These are phyloP conservation scores for Phylloporus gajari DNA, from an alignment of 1,284 basidiomycete genomes.

Conservation along the genomic window DNA sequence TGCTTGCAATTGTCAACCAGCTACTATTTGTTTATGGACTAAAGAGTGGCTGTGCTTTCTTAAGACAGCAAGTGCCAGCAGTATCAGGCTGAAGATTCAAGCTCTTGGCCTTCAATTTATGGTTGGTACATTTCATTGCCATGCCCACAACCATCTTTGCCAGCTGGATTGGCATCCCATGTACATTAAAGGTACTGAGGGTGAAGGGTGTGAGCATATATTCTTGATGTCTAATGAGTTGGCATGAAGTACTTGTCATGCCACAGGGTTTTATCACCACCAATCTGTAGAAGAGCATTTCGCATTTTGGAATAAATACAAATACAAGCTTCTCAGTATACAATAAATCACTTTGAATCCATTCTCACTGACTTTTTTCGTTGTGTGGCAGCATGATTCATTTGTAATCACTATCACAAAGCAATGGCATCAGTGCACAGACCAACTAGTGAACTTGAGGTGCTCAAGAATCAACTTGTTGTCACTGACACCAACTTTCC, in stretches of 20 bases:
- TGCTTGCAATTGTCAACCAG: constrained; percentile 4
- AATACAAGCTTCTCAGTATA: constrained; percentile 8
- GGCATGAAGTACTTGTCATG: constrained; percentile 1
- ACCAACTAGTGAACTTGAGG: no score
- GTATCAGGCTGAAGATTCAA: background rate
- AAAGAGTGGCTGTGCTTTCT: constrained; percentile 16
- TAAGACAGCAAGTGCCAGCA: background rate
- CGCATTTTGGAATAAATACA: constrained; percentile 23
- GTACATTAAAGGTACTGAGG: constrained; percentile 17
- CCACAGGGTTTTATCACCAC: constrained; percentile 10
- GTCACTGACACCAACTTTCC: no score
- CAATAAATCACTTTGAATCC: no score
- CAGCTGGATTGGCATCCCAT: constrained; percentile 17
- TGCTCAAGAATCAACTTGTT: no score
- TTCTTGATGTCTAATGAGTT: constrained; percentile 22
- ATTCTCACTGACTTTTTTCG: no score
- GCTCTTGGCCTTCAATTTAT: constrained; percentile 11
- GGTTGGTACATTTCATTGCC: constrained; percentile 43
- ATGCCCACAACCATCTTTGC: constrained; percentile 35
- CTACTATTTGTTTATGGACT: constrained; percentile 6
- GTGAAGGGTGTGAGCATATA: constrained; percentile 22
- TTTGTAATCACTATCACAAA: no score
- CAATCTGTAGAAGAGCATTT: constrained; percentile 24
- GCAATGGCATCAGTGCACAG: no score
- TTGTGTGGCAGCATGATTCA: no score